phyloP scores from a whole-genome alignment of 495 filamentous ascomycete species.

The Parathielavia appendiculata region DNA sequence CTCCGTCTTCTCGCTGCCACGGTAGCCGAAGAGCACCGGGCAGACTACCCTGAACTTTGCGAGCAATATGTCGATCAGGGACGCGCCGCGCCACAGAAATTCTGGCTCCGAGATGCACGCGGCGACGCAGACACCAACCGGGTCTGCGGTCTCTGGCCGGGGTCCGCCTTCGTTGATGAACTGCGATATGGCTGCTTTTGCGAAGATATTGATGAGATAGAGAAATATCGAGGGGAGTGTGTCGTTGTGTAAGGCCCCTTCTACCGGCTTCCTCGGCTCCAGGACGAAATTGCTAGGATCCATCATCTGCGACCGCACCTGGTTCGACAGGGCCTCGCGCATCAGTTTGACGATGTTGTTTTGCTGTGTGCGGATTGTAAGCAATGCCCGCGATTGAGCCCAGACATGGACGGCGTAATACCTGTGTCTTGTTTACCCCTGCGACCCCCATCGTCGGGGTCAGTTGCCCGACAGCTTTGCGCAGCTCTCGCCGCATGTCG shows the following conservation, averaged over 20 bases:
- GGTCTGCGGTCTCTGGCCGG: conserved; percentile 67
- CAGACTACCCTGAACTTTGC: conserved; percentile 79
- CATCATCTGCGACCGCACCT: conserved; percentile 50
- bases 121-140: conserved; percentile 70
- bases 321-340: conserved; percentile 37
- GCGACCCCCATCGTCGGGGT: conserved; percentile 47
- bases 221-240: conserved; percentile 63
- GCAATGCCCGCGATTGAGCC: background rate
- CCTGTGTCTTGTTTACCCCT: conserved; percentile 55
- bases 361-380: conserved; percentile 18
- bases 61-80: conserved; percentile 79
- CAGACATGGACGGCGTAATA: conserved; percentile 27
- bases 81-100: conserved; percentile 63
- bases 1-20: conserved; percentile 68
- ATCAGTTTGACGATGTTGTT: conserved; percentile 47
- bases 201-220: conserved; percentile 76
- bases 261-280: conserved; percentile 49
- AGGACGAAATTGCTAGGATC: conserved; percentile 66
- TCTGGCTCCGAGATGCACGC: conserved; percentile 65
- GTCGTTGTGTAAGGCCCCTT: conserved; percentile 50
- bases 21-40: conserved; percentile 81
- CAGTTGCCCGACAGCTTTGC: conserved; percentile 68
- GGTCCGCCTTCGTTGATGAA: conserved; percentile 69
- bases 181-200: conserved; percentile 70
- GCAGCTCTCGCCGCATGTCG: conserved; percentile 67